These are phyloP conservation scores for Cunninghamia lanceolata DNA, from an alignment of 75 land plant species.

Conservation along the genomic window DNA sequence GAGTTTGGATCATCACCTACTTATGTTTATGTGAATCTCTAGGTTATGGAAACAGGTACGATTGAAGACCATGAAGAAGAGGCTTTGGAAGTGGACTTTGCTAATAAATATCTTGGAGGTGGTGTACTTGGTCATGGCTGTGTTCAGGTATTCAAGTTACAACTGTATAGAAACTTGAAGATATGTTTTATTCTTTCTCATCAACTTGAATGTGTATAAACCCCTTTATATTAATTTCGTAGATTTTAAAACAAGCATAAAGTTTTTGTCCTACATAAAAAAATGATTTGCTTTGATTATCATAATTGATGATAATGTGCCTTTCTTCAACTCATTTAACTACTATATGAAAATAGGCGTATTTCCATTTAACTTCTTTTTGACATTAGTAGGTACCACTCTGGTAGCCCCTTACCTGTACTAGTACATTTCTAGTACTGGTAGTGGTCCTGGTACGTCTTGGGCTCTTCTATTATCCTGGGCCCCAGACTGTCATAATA, in stretches of 20 bases:
- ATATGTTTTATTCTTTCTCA: not conserved
- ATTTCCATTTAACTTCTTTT: too few relatives aligned
- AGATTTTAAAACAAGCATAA: not conserved
- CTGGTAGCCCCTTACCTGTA: too few relatives aligned
- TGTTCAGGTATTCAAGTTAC: conserved; percentile 60
- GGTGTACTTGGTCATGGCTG: conserved; percentile 92
- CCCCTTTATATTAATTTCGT: not conserved
- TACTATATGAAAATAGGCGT: too few relatives aligned
- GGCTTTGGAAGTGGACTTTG: conserved; percentile 97
- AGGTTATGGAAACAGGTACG: conserved; percentile 54
- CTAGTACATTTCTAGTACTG: too few relatives aligned
- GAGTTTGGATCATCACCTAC: not conserved
- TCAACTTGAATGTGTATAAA: not conserved
- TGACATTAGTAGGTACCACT: too few relatives aligned
- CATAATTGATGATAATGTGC: not conserved
- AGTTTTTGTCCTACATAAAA: not conserved
- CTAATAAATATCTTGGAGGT: conserved; percentile 89
- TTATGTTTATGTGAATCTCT: not conserved
- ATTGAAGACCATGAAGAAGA: conserved; percentile 71
- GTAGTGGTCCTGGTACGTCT: too few relatives aligned
- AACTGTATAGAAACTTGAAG: not conserved
- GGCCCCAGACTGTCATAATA: too few relatives aligned
- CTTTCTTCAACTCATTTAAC: not conserved
- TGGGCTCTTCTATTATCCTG: too few relatives aligned
- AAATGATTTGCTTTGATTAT: not conserved